phyloP scores from a whole-genome alignment of 169 alveolate genomes.

The Plasmodium gonderi region DNA sequence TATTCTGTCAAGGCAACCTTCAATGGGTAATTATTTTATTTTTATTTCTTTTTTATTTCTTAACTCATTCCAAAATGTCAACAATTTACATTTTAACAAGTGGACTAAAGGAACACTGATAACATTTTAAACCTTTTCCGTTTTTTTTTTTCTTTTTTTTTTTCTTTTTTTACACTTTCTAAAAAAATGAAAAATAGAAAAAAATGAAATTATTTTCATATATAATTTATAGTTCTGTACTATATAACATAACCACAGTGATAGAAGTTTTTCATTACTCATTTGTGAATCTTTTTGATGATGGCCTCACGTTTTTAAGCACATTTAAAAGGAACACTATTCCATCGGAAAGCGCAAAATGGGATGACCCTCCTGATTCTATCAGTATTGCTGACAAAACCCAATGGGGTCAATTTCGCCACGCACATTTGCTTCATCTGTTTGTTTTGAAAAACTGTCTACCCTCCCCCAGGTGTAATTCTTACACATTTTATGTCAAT shows the following conservation, averaged over 20 bases:
- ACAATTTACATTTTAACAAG: neutral
- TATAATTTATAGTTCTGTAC: conserved; percentile 1
- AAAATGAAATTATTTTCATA: conserved; percentile 54
- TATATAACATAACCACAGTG: conserved; percentile 11
- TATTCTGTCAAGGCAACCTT: too few relatives aligned
- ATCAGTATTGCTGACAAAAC: too few relatives aligned
- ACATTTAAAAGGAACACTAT: neutral
- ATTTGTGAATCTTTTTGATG: conserved; percentile 15
- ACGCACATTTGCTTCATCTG: neutral
- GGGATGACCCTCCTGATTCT: too few relatives aligned
- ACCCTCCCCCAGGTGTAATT: neutral
- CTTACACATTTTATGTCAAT: neutral
- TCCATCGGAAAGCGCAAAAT: neutral
- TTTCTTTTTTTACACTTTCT: neutral
- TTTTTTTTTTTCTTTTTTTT: neutral
- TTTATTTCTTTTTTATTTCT: neutral
- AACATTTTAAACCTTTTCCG: neutral
- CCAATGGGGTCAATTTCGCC: neutral
- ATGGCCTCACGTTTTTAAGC: neutral
- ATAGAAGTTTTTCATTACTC: neutral
- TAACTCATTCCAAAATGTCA: neutral
- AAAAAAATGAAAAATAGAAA: conserved; percentile 1
- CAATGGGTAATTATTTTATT: neutral
- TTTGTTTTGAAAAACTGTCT: neutral
- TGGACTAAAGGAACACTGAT: neutral